Evolutionary conservation across 306 rosid species (phyloP).

Genomic region (Cicer yamashitae): DNA sequence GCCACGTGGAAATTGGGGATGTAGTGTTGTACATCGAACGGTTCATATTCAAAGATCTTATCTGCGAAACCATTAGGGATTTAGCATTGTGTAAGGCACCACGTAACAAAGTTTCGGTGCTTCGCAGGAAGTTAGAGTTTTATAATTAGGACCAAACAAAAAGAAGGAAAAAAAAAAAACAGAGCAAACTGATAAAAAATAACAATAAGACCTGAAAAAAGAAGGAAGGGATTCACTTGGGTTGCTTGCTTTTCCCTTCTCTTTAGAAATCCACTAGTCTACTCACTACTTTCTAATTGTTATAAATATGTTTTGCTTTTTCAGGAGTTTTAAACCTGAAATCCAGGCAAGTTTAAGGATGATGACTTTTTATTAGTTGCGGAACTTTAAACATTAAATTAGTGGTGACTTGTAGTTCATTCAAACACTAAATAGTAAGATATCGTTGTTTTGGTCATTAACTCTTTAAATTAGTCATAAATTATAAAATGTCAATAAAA

Average conservation of each 20-base stretch:
- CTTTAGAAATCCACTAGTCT: neutral
- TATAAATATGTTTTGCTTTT: slow-evolving; percentile 25
- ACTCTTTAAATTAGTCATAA: too few species aligned
- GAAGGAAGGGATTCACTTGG: neutral
- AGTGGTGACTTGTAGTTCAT: neutral
- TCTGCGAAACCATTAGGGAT: slow-evolving; percentile 78
- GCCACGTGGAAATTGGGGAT: slow-evolving; percentile 68
- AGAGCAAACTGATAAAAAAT: neutral
- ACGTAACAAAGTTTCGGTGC: slow-evolving; percentile 46
- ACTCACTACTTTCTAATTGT: slow-evolving; percentile 10
- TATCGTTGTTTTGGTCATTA: too few species aligned
- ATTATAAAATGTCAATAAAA: too few species aligned
- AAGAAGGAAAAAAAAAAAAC: neutral
- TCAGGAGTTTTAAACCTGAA: slow-evolving; percentile 46
- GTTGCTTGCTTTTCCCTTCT: slow-evolving; percentile 5
- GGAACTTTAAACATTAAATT: neutral
- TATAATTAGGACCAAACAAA: slow-evolving; percentile 42
- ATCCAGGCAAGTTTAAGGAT: slow-evolving; percentile 49
- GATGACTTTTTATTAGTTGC: slow-evolving; percentile 7
- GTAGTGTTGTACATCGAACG: slow-evolving; percentile 79
- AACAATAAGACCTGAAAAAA: neutral
- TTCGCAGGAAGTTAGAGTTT: slow-evolving; percentile 73
- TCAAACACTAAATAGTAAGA: fast-evolving
- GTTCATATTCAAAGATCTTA: slow-evolving; percentile 81
- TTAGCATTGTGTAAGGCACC: slow-evolving; percentile 52